Base-by-base conservation (phyloP, 352 stramenopile genomes). In the Aphanomyces stellatus region DNA sequence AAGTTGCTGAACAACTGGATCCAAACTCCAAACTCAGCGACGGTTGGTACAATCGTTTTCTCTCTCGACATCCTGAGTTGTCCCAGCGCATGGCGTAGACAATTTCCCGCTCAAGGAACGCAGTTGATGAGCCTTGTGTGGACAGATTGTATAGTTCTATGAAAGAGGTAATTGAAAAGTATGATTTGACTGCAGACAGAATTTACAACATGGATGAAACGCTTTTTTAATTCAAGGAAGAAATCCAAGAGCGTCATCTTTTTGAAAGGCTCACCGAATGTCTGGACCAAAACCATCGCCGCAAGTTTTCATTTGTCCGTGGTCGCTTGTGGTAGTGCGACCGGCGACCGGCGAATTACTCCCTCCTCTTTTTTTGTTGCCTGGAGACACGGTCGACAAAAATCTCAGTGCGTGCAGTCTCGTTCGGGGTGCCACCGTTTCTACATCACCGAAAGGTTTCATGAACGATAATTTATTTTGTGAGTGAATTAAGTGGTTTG, bases 61-160 rank as follows among this genome's bases (percentile, higher is more conserved):
- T n/a, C 5, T 13, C 25, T 10, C 24, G 49, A n/a, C 49, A 57
- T 28, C 49, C 49, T 22, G 30, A 22, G 17, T 43, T 91, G 85
- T 51, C 69, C 41, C 1, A 93, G 71, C 41, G 79, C 76, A 43
- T 43, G 37, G 37, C 10, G 37, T 17, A 43, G 17, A 43, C 37
- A 43, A 43, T 43, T 17, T 43, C 17, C 17, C 37, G 37, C 37
- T 10, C 17, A 43, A 10, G 37, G 10, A 43, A 43, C 37, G 17
- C 10, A 17, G 37, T 43, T 17, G 37, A 43, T 43, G 37, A 43
- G 17, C 10, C 10, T 10, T 43, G 37, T 43, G 17, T 43, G 10
- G 37, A 43, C 37, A 17, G 10, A 17, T 43, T 43, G 17, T 43
- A 17, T 43, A 17, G 17, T 43, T 43, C 37, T 43, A 43, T 43